These are phyloP conservation scores for Ogataea paradorogensis DNA, from an alignment of 805 yeast species.

Conservation along the genomic window DNA sequence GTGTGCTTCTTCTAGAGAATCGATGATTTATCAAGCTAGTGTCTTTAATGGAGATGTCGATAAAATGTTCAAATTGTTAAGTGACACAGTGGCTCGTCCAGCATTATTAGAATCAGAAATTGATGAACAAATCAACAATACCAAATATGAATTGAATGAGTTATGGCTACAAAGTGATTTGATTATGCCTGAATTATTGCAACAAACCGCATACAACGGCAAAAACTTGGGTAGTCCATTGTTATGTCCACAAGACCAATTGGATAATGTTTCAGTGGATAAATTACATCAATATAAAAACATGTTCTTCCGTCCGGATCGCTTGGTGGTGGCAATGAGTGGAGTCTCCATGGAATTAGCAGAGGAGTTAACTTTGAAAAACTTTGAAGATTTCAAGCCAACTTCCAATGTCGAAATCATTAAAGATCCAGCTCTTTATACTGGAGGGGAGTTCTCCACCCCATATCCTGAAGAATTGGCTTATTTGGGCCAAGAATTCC, in stretches of 20 bases:
- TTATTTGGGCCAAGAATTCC: slow-evolving; percentile 66
- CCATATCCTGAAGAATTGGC: slow-evolving; percentile 58
- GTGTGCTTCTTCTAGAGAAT: slow-evolving; percentile 89
- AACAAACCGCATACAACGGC: slow-evolving; percentile 70
- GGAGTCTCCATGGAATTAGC: slow-evolving; percentile 79
- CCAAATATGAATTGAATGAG: slow-evolving; percentile 79
- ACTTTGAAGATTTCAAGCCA: slow-evolving; percentile 60
- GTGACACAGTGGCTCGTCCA: slow-evolving; percentile 79
- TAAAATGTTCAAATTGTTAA: slow-evolving; percentile 68
- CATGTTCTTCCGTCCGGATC: slow-evolving; percentile 71
- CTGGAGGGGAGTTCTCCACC: slow-evolving; percentile 56
- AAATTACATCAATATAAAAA: slow-evolving; percentile 58
- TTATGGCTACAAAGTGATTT: slow-evolving; percentile 80
- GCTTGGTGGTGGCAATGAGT: slow-evolving; percentile 80
- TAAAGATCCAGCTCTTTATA: slow-evolving; percentile 45
- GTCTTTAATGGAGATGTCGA: slow-evolving; percentile 86
- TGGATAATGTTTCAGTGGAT: slow-evolving; percentile 51
- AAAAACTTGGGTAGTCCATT: slow-evolving; percentile 84
- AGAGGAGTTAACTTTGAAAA: slow-evolving; percentile 53
- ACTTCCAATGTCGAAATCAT: slow-evolving; percentile 22
- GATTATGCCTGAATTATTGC: slow-evolving; percentile 86
- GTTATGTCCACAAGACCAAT: slow-evolving; percentile 70
- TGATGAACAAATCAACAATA: slow-evolving; percentile 66
- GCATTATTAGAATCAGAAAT: slow-evolving; percentile 65
- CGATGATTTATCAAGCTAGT: slow-evolving; percentile 90